A percentile compares a stretch with the other conserved stretches of the same genome.
These are phyloP conservation scores for Monosporascus sp. DNA, from an alignment of 2,329 filamentous ascomycete genomes.

Conservation along the genomic window DNA sequence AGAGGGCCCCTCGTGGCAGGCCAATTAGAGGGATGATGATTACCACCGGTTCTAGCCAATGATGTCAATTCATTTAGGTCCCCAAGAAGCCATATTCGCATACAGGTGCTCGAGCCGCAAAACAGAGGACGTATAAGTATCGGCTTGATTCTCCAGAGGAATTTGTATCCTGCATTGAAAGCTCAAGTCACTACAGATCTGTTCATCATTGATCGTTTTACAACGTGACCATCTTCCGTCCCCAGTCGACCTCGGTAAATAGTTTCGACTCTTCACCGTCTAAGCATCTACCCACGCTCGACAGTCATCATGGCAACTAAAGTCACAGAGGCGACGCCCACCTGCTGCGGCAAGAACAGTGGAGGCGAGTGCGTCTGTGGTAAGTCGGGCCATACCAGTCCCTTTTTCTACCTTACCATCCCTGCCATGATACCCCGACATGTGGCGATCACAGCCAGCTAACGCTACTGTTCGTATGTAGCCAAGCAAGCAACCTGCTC, in stretches of 20 bases:
- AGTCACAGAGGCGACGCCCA: constrained; percentile 34
- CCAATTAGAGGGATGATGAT: constrained; percentile 15
- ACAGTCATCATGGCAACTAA: constrained; percentile 26
- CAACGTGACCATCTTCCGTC: not conserved
- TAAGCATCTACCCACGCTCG: constrained; percentile 3
- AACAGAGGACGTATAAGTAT: constrained; percentile 6
- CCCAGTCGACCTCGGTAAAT: not conserved
- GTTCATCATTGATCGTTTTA: not conserved
- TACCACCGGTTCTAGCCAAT: constrained; percentile 9
- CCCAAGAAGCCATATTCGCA: not conserved
- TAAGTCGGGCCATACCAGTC: constrained; percentile 31
- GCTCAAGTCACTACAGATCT: not conserved
- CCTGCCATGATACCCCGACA: not conserved
- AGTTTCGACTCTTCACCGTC: not conserved
- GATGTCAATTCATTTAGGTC: constrained; percentile 8
- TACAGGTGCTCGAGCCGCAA: not conserved
- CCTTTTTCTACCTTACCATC: not conserved
- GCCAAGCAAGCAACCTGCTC: constrained; percentile 71
- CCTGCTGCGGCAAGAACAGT: constrained; percentile 52
- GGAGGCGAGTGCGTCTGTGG: constrained; percentile 51
- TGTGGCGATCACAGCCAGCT: not conserved
- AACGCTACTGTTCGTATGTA: constrained; percentile 22
- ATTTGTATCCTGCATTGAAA: not conserved
- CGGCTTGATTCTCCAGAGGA: not conserved
- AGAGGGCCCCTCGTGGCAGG: not conserved